Evolutionary conservation across 148 eudicot genomes (phyloP), one percentile per base, ranked within the genome.

Genomic region (Rhododendron kiyosumense): DNA sequence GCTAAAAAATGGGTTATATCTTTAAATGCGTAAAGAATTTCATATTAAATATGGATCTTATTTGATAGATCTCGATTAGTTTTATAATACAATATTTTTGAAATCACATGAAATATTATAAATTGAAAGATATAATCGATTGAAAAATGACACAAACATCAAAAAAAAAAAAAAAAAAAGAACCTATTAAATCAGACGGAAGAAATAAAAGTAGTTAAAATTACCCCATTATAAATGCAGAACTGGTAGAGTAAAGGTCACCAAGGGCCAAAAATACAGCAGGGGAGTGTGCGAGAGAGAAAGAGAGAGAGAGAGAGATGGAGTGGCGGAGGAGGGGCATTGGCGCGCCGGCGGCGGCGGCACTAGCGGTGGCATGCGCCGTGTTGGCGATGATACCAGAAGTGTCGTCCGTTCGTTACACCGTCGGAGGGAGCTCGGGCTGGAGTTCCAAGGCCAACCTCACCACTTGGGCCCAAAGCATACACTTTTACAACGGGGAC

Each of bases 361-460:
- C 71, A 75, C 65, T 73, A 85, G 89, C 85, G 84, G 48, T 93
- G 28, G 46, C 83, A 7, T 89, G 83, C 61, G 84, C 89, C 63
- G 14, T 90, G 26, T 13, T 90, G 71, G n/a, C 88, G 84, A 83
- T 90, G 88, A 24, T 90, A 15, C 90, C 94, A 11, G 92, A 91
- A 75, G 98, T 85, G 2, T 88, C 88, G 15, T 91, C 93, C 0
- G 85, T 73, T 4, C 89, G 98, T 2, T 90, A 86, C 91, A 89
- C 88, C 3, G 95, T 96, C 4, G 98, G 98, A 2, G 88, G 79
- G 14, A 89, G 46, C 11, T 74, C 22, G 85, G 98, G 95, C 0
- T 96, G 98, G 98, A 77, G 84, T 76, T 17, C 88, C 13, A 91
- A 88, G 75, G 93, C 92, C 48, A 94, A 94, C 88, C 94, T 91